Evolutionary conservation across 352 stramenopile genomes (phyloP).

Genomic region (Phytophthora constricta): DNA sequence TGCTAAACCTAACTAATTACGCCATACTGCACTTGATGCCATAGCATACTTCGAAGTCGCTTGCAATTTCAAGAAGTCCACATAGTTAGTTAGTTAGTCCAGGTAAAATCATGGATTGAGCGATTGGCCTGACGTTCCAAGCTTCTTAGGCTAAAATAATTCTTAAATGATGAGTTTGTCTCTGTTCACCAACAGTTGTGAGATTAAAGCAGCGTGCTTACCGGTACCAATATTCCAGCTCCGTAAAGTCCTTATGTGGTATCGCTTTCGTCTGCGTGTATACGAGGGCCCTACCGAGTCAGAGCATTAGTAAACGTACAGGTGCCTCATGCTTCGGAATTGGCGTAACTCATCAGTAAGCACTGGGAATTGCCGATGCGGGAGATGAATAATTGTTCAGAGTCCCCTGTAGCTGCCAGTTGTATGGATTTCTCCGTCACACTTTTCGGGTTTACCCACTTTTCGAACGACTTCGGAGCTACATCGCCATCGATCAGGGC

Average conservation of each 20-base stretch:
- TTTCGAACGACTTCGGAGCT: slow-evolving; percentile 24
- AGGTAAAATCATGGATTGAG: no score
- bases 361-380: slow-evolving; percentile 31
- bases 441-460: slow-evolving; percentile 33
- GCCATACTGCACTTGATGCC: no score
- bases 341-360: slow-evolving; percentile 32
- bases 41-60: no score
- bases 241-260: background rate
- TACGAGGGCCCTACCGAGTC: slow-evolving; percentile 9
- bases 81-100: no score
- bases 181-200: no score
- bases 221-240: background rate
- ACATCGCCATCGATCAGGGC: slow-evolving; percentile 36
- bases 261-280: background rate
- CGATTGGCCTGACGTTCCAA: no score
- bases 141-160: no score
- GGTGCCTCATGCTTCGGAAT: slow-evolving; percentile 31
- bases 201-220: no score
- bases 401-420: slow-evolving; percentile 34
- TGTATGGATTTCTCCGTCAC: slow-evolving; percentile 31
- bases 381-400: slow-evolving; percentile 33
- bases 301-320: slow-evolving; percentile 28
- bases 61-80: no score
- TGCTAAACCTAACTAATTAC: no score
- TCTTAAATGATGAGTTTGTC: no score